A percentile compares a stretch with the other conserved stretches of the same genome.
Evolutionary conservation across 257 asterid genomes (phyloP).

Genomic region (Solanum appendiculatum): DNA sequence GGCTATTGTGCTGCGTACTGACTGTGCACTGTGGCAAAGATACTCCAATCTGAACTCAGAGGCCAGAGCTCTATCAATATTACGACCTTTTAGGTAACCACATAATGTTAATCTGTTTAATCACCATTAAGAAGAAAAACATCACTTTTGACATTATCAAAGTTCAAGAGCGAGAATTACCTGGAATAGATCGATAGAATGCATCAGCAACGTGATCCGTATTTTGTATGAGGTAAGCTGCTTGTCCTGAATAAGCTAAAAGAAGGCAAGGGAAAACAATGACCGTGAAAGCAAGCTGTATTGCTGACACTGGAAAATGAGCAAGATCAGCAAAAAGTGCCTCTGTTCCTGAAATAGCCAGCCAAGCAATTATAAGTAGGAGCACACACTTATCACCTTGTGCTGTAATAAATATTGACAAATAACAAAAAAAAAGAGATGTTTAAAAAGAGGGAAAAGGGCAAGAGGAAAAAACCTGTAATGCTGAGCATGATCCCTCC

Average conservation of each 20-base stretch:
- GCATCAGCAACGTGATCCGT: conserved; percentile 28
- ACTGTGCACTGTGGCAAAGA: not conserved
- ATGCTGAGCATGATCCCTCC: conserved; percentile 99
- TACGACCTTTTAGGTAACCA: not conserved
- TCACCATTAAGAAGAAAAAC: not conserved
- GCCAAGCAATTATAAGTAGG: not conserved
- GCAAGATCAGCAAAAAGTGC: conserved; percentile 23
- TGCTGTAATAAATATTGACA: not conserved
- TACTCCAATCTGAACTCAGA: not conserved
- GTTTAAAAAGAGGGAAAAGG: not conserved
- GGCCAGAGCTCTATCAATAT: not conserved
- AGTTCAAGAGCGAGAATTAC: conserved; percentile 1
- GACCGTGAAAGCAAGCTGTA: conserved; percentile 35
- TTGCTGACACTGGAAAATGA: conserved; percentile 8
- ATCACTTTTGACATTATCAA: not conserved
- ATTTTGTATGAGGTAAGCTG: conserved; percentile 42
- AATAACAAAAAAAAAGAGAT: not conserved
- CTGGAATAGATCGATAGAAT: conserved; percentile 36
- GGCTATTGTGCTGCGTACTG: not conserved
- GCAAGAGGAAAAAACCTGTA: conserved; percentile 46
- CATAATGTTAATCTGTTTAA: not conserved
- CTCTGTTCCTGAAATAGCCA: conserved; percentile 22
- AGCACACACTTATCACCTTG: not conserved
- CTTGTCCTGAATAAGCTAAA: conserved; percentile 38
- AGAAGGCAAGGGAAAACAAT: conserved; percentile 31